These are phyloP conservation scores for Tanacetum coccineum DNA, from an alignment of 129 eudicot species.

Conservation along the genomic window DNA sequence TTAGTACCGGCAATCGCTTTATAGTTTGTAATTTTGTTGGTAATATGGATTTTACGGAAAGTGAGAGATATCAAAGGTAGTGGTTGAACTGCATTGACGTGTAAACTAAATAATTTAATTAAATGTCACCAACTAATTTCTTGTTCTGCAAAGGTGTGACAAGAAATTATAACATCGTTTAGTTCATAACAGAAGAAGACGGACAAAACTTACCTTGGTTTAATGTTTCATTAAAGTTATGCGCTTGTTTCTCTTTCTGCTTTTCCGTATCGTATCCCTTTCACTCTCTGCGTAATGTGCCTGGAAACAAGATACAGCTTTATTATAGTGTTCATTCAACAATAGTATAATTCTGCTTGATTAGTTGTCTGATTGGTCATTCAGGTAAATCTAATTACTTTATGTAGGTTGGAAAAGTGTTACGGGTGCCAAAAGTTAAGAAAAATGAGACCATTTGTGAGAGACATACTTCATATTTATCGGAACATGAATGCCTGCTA, in stretches of 20 bases:
- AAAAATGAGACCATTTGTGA: conserved; percentile 43
- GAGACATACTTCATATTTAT: conserved; percentile 49
- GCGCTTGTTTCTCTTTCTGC: too few species aligned
- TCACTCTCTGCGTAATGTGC: background rate
- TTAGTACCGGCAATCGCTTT: too few species aligned
- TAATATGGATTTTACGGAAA: too few species aligned
- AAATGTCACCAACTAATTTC: too few species aligned
- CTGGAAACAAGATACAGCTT: conserved; percentile 5
- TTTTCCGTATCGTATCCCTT: too few species aligned
- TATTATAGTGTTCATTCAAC: background rate
- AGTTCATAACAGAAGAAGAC: too few species aligned
- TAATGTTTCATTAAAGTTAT: background rate
- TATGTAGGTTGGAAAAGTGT: conserved; percentile 78
- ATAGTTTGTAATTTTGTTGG: too few species aligned
- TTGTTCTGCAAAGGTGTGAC: conserved; percentile 9
- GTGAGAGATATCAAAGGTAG: too few species aligned
- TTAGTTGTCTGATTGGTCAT: background rate
- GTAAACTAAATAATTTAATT: too few species aligned
- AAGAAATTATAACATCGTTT: too few species aligned
- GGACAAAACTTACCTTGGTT: background rate
- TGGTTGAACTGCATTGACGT: too few species aligned
- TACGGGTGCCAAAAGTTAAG: conserved; percentile 66
- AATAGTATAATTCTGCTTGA: conserved; percentile 4
- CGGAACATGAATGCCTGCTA: conserved; percentile 54
- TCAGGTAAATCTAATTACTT: conserved; percentile 3